Conservation (phyloP, 2,329 filamentous ascomycete species). For the Escovopsis sp. region DNA sequence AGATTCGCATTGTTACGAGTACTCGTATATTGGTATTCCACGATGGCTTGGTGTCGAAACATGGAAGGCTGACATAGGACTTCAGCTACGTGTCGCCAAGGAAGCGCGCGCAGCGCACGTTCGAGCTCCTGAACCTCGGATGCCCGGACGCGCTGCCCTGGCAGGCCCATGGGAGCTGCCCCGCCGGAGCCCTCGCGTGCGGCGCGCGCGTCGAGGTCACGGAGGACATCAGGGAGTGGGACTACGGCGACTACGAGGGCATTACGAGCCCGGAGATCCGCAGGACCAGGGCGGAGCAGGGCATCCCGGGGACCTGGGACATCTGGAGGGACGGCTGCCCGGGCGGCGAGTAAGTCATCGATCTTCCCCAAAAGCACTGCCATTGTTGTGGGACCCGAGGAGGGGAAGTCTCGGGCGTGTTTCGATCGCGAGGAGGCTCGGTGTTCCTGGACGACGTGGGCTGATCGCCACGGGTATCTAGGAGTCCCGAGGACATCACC, state of each 20-base stretch:
- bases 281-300: conserved; percentile 38
- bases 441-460: too few species aligned
- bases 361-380: too few species aligned
- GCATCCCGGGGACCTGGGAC: conserved; percentile 52
- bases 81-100: conserved; percentile 72
- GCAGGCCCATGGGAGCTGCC: conserved; percentile 32
- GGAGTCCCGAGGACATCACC: conserved; percentile 58
- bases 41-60: too few species aligned
- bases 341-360: conserved; percentile 57
- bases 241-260: conserved; percentile 79
- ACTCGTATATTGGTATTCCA: too few species aligned
- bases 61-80: too few species aligned
- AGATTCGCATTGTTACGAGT: too few species aligned
- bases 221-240: conserved; percentile 67
- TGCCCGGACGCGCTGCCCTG: conserved; percentile 57
- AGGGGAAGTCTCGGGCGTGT: too few species aligned
- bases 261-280: conserved; percentile 59
- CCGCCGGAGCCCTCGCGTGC: conserved; percentile 31
- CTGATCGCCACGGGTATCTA: too few species aligned
- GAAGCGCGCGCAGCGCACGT: conserved; percentile 71
- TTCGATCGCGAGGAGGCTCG: too few species aligned
- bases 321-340: conserved; percentile 85
- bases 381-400: too few species aligned
- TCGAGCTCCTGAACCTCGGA: conserved; percentile 71
- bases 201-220: conserved; percentile 50